A percentile compares a stretch with the other conserved stretches of the same genome.
Evolutionary conservation across 2,329 filamentous ascomycete genomes (phyloP).

Genomic region (Phialemoniopsis sp.): DNA sequence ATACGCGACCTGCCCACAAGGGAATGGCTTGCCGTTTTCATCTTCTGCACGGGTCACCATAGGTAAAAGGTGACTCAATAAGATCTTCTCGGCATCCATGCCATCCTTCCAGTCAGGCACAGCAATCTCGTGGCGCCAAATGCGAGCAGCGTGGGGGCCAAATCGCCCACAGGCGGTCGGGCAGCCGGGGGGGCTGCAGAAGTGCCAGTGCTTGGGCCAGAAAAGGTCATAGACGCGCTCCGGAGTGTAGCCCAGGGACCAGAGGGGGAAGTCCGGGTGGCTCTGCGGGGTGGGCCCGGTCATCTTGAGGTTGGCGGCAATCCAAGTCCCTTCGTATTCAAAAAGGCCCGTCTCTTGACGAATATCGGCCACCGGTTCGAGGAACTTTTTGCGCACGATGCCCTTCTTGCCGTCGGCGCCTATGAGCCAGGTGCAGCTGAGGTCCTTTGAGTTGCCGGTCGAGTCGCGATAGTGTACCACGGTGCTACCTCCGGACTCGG

Average conservation of each 20-base stretch:
- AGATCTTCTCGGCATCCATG: conserved; percentile 19
- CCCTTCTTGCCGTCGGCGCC: conserved; percentile 45
- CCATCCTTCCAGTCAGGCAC: conserved; percentile 16
- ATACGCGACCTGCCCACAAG: conserved; percentile 12
- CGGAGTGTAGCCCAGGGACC: conserved; percentile 38
- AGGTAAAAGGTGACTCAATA: too few species aligned
- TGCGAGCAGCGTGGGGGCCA: conserved; percentile 29
- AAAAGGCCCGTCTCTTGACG: conserved; percentile 24
- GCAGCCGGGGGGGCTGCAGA: conserved; percentile 33
- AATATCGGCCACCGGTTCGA: conserved; percentile 32
- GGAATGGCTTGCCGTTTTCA: too few species aligned
- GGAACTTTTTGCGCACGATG: conserved; percentile 36
- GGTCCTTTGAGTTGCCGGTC: too few species aligned
- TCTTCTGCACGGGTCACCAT: too few species aligned
- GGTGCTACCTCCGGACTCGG: too few species aligned
- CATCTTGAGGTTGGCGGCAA: conserved; percentile 41
- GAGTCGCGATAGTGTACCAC: too few species aligned
- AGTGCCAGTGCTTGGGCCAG: conserved; percentile 38
- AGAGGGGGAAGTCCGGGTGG: conserved; percentile 43
- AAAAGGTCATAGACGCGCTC: conserved; percentile 42
- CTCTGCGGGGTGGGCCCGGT: conserved; percentile 34
- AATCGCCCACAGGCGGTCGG: conserved; percentile 40
- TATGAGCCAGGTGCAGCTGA: conserved; percentile 18
- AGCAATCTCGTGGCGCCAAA: conserved; percentile 34
- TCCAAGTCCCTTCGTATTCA: conserved; percentile 36